These are phyloP conservation scores for Plenodomus tracheiphilus DNA, from an alignment of 2,329 filamentous ascomycete species.

Conservation along the genomic window DNA sequence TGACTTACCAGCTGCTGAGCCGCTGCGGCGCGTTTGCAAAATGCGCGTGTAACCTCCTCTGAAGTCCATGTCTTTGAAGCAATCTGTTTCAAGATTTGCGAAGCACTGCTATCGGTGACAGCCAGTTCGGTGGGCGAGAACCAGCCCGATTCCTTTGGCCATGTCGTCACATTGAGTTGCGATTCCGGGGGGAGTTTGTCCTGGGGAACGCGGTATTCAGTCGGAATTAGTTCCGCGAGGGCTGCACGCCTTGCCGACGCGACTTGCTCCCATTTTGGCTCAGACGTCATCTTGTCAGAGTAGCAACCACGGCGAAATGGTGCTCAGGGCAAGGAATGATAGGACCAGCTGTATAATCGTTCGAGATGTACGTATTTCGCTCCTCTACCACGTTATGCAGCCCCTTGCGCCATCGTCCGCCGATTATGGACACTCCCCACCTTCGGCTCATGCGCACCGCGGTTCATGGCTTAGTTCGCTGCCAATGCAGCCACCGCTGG, in stretches of 20 bases:
- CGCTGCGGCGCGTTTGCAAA: constrained; percentile 59
- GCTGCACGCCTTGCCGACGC: constrained; percentile 48
- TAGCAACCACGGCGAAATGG: neutral
- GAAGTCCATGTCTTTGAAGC: constrained; percentile 54
- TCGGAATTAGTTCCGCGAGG: constrained; percentile 57
- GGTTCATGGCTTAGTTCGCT: constrained; percentile 7
- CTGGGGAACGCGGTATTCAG: constrained; percentile 60
- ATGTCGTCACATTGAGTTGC: constrained; percentile 60
- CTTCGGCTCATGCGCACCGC: constrained; percentile 19
- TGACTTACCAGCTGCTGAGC: constrained; percentile 57
- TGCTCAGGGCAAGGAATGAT: neutral
- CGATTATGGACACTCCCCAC: constrained; percentile 16
- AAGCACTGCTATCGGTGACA: constrained; percentile 52
- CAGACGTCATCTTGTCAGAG: constrained; percentile 15
- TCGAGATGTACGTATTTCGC: neutral
- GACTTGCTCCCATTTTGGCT: constrained; percentile 50
- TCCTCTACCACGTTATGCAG: neutral
- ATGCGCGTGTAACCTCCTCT: constrained; percentile 56
- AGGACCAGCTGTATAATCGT: neutral
- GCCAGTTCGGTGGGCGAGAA: constrained; percentile 58
- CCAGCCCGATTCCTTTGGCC: constrained; percentile 61
- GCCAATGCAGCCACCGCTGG: neutral
- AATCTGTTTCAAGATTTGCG: constrained; percentile 47
- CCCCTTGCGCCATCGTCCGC: neutral
- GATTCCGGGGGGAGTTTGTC: constrained; percentile 57